These are phyloP conservation scores for Hypomyces perniciosus DNA, from an alignment of 2,329 filamentous ascomycete species.

Conservation along the genomic window DNA sequence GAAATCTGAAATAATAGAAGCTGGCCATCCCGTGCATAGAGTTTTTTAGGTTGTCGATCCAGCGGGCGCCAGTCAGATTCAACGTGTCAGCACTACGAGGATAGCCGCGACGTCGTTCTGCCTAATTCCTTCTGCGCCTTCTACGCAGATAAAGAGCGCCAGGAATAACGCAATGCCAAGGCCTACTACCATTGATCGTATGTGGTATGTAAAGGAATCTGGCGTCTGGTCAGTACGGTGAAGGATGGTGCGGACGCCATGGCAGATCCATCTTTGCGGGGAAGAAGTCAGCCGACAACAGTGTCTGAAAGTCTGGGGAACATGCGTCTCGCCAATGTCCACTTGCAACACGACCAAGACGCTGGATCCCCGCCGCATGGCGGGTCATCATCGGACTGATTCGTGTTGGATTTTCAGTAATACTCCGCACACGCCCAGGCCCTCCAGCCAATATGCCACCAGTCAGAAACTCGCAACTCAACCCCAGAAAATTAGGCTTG, in stretches of 20 bases:
- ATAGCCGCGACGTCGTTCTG: no score
- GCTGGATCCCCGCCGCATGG: slow-evolving; percentile 1
- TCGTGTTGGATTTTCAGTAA: not conserved
- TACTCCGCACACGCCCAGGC: slow-evolving; percentile 7
- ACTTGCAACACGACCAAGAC: slow-evolving; percentile 2
- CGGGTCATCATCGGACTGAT: slow-evolving; percentile 11
- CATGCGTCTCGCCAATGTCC: slow-evolving; percentile 5
- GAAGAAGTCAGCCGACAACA: slow-evolving; percentile 10
- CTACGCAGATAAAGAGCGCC: no score
- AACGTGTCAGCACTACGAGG: no score
- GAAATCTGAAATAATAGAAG: no score
- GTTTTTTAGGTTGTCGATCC: no score
- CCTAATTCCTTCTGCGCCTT: no score
- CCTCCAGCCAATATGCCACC: not conserved
- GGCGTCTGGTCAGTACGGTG: not conserved
- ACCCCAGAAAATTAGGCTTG: slow-evolving; percentile 10
- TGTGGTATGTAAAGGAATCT: slow-evolving; percentile 5
- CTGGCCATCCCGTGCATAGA: no score
- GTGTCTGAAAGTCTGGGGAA: slow-evolving; percentile 10
- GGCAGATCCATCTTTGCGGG: slow-evolving; percentile 10
- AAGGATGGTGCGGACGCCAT: not conserved
- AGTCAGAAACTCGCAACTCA: not conserved
- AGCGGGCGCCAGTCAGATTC: no score
- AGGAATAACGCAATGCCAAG: no score
- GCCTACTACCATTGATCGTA: no score